These are phyloP conservation scores for Gastrodia elata DNA, from an alignment of 106 monocot genomes.

Conservation along the genomic window DNA sequence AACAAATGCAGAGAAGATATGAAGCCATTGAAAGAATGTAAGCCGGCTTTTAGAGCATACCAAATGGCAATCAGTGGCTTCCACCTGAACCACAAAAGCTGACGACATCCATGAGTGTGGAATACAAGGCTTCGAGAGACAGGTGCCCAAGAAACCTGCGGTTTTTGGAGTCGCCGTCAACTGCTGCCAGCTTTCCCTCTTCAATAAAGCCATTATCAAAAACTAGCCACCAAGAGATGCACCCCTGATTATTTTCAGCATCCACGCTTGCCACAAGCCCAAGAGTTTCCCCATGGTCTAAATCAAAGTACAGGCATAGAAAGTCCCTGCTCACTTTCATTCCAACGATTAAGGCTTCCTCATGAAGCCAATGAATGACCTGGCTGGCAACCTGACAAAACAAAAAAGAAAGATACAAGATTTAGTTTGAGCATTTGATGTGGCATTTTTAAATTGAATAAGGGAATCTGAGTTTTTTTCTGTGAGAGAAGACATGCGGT, in stretches of 20 bases:
- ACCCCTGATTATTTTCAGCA: constrained; percentile 42
- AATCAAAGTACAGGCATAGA: constrained; percentile 48
- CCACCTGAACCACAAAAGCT: constrained; percentile 36
- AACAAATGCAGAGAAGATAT: no score
- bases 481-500: background rate
- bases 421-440: background rate
- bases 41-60: background rate
- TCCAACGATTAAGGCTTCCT: constrained; percentile 67
- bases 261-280: constrained; percentile 62
- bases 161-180: constrained; percentile 18
- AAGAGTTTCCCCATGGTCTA: constrained; percentile 65
- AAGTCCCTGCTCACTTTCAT: constrained; percentile 69
- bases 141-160: constrained; percentile 58
- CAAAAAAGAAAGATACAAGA: background rate
- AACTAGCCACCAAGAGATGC: constrained; percentile 85
- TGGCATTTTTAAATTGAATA: background rate
- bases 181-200: constrained; percentile 16
- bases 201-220: constrained; percentile 33
- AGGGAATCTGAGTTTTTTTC: background rate
- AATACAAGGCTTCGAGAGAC: constrained; percentile 54
- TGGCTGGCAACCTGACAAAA: constrained; percentile 66
- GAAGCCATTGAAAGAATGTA: no score
- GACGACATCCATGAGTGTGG: constrained; percentile 71
- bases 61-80: constrained; percentile 9
- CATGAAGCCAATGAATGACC: constrained; percentile 84